Conservation (phyloP, 1,284 basidiomycete genomes). For the Psilocybe mexicana region DNA sequence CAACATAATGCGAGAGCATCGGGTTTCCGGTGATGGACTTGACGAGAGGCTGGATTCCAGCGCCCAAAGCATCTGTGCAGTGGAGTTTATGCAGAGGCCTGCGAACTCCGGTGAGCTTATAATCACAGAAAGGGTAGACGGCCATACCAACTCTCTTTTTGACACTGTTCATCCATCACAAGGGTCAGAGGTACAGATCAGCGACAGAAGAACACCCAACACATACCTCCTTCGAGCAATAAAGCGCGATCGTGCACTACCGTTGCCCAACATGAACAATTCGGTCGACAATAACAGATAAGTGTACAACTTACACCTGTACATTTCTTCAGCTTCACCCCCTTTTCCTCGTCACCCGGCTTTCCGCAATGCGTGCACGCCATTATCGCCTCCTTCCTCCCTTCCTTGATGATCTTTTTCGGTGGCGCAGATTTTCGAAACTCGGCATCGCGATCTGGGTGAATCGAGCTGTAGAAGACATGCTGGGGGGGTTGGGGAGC, state of each 20-base stretch:
- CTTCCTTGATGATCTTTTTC: conserved; percentile 14
- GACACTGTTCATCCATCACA: conserved; percentile 11
- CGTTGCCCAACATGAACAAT: not conserved
- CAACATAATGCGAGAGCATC: conserved; percentile 18
- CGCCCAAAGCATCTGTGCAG: conserved; percentile 11
- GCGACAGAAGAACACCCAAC: not conserved
- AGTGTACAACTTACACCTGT: conserved; percentile 3
- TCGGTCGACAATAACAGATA: not conserved
- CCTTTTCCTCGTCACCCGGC: conserved; percentile 6
- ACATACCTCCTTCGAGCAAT: conserved; percentile 19
- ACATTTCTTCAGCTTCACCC: conserved; percentile 13
- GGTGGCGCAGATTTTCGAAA: conserved; percentile 16
- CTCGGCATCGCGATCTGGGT: conserved; percentile 13
- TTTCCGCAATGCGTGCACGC: conserved; percentile 16
- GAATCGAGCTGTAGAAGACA: conserved; percentile 12
- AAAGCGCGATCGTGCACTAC: conserved; percentile 17
- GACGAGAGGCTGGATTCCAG: conserved; percentile 18
- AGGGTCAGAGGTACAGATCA: not conserved
- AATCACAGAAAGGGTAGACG: too few species aligned
- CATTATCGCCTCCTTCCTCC: conserved; percentile 12
- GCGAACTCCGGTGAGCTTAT: not conserved
- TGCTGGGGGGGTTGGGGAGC: not conserved
- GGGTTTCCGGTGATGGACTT: conserved; percentile 18
- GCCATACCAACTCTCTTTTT: conserved; percentile 17
- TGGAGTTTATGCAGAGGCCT: conserved; percentile 18